Percentiles rank a stretch among this genome's conserved stretches.
These are phyloP conservation scores for Geranomyces variabilis DNA, from an alignment of 192 early-diverging fungal species.

Conservation along the genomic window DNA sequence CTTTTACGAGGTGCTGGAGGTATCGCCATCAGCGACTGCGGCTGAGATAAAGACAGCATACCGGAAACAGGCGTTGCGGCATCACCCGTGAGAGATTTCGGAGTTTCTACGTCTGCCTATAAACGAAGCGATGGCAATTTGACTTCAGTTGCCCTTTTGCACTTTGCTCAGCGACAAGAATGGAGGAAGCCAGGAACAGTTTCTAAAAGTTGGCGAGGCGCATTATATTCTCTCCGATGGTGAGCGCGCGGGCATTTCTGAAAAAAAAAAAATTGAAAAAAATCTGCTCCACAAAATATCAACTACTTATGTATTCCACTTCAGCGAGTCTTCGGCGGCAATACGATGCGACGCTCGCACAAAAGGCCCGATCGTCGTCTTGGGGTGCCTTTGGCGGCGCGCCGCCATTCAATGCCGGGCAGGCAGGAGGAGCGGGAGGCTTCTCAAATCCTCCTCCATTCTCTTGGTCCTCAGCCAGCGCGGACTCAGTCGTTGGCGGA, in stretches of 20 bases:
- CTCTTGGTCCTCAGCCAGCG: too few species aligned
- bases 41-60: slow-evolving; percentile 9
- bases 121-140: too few species aligned
- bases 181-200: neutral
- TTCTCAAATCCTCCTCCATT: too few species aligned
- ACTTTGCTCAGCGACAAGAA: neutral
- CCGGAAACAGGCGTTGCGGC: neutral
- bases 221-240: slow-evolving; percentile 3
- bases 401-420: too few species aligned
- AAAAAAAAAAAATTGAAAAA: neutral
- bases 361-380: neutral
- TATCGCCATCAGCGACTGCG: neutral
- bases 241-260: too few species aligned
- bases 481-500: neutral
- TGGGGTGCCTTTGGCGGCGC: neutral
- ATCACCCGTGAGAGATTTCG: neutral
- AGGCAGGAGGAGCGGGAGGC: too few species aligned
- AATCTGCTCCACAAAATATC: neutral
- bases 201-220: neutral
- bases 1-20: neutral
- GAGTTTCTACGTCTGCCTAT: neutral
- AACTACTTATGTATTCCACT: neutral
- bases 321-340: slow-evolving; percentile 5
- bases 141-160: too few species aligned
- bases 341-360: neutral